These are phyloP conservation scores for Penicillium polonicum DNA, from an alignment of 2,329 filamentous ascomycete genomes.

Conservation along the genomic window DNA sequence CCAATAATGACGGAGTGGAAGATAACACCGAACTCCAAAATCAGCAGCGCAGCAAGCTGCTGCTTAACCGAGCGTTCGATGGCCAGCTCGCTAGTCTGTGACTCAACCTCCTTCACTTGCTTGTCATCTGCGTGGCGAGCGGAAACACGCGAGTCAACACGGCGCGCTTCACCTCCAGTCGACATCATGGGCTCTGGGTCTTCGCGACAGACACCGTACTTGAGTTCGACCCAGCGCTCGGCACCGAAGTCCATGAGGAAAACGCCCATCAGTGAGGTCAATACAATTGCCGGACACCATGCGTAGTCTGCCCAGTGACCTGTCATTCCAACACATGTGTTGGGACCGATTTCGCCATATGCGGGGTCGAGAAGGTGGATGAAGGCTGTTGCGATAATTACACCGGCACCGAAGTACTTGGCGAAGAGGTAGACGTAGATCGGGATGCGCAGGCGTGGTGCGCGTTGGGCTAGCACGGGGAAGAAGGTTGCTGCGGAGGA, in stretches of 20 bases:
- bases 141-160: not conserved
- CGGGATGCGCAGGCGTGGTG: conserved; percentile 40
- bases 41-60: conserved; percentile 44
- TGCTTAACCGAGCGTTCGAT: conserved; percentile 35
- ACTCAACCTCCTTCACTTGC: conserved; percentile 17
- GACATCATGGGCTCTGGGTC: conserved; percentile 25
- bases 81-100: conserved; percentile 6
- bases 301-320: conserved; percentile 53
- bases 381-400: conserved; percentile 50
- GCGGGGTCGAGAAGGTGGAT: conserved; percentile 51
- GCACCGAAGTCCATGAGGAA: conserved; percentile 39
- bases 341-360: conserved; percentile 46
- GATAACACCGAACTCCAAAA: conserved; percentile 61
- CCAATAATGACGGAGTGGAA: conserved; percentile 66
- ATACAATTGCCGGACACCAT: conserved; percentile 54
- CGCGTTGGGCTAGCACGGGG: conserved; percentile 47
- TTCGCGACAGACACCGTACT: conserved; percentile 25
- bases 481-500: conserved; percentile 47
- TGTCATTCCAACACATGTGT: conserved; percentile 55
- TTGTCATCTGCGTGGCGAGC: conserved; percentile 12
- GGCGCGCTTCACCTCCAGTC: conserved; percentile 2
- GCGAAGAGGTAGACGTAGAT: conserved; percentile 49
- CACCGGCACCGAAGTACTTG: conserved; percentile 49
- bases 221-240: conserved; percentile 25
- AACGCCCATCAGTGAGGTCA: conserved; percentile 50